Percentiles rank a stretch among this genome's conserved stretches.
These are phyloP conservation scores for Gamsiella multidivaricata DNA, from an alignment of 192 early-diverging fungal species.

Conservation along the genomic window DNA sequence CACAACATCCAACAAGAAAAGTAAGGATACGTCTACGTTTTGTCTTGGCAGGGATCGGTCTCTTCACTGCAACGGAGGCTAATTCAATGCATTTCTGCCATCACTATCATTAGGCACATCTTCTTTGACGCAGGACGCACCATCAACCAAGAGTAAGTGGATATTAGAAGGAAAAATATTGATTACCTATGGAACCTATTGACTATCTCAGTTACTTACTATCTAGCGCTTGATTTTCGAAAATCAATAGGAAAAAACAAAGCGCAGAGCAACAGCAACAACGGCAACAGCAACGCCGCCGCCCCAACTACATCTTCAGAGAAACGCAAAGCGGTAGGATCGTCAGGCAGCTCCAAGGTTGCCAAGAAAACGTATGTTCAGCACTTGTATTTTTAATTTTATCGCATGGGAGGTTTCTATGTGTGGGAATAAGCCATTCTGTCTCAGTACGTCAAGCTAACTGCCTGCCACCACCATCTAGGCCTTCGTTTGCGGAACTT, in stretches of 20 bases:
- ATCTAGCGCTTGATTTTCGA: neutral
- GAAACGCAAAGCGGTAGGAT: slow-evolving; percentile 31
- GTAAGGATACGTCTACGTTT: too few species aligned
- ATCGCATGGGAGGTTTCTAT: too few species aligned
- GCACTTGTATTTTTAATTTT: neutral
- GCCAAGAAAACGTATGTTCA: slow-evolving; percentile 46
- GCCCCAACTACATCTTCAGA: slow-evolving; percentile 21
- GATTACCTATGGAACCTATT: too few species aligned
- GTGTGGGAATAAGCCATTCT: too few species aligned
- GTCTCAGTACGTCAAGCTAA: too few species aligned
- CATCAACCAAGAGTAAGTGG: slow-evolving; percentile 55
- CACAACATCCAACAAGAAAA: slow-evolving; percentile 40
- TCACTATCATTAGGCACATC: slow-evolving; percentile 8
- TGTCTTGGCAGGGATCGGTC: neutral
- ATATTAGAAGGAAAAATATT: neutral
- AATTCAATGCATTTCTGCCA: neutral
- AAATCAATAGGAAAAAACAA: slow-evolving; percentile 44
- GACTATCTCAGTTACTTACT: too few species aligned
- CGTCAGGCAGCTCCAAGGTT: slow-evolving; percentile 20
- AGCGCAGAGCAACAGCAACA: slow-evolving; percentile 27
- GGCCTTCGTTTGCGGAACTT: slow-evolving; percentile 65
- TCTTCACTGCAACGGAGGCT: neutral
- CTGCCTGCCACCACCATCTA: neutral
- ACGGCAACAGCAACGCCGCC: slow-evolving; percentile 12
- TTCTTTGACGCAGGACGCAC: slow-evolving; percentile 27